These are phyloP conservation scores for Saccharomycopsis vini DNA, from an alignment of 805 yeast species.

Conservation along the genomic window DNA sequence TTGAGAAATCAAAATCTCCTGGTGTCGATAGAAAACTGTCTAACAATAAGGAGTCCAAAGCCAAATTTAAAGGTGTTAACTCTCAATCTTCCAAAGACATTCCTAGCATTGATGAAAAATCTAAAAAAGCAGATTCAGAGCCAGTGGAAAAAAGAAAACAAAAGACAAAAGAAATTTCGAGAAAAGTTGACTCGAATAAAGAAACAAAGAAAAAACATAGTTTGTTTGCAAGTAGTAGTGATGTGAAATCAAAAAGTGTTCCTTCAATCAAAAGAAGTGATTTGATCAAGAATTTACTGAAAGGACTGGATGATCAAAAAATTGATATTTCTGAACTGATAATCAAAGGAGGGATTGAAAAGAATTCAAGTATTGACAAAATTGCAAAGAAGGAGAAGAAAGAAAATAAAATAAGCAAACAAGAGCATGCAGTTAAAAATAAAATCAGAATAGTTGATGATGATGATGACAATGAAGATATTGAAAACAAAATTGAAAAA, in stretches of 20 bases:
- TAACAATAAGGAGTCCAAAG: too few species aligned
- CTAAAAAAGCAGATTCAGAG: not conserved
- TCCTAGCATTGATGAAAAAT: slow-evolving; percentile 1
- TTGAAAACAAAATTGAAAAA: too few species aligned
- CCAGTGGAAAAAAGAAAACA: slow-evolving; percentile 4
- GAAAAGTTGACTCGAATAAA: slow-evolving; percentile 5
- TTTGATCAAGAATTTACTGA: slow-evolving; percentile 6
- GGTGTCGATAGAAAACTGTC: too few species aligned
- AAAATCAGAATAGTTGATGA: slow-evolving; percentile 2
- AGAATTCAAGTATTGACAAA: not conserved
- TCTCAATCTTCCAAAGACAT: not conserved
- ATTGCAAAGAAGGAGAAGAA: not conserved
- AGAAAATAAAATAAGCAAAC: not conserved
- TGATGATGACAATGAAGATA: too few species aligned
- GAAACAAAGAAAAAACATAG: slow-evolving; percentile 16
- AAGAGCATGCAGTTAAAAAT: not conserved
- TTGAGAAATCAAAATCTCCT: too few species aligned
- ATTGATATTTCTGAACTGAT: too few species aligned
- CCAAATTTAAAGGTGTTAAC: not conserved
- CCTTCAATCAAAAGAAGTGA: slow-evolving; percentile 12
- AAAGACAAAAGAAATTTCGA: slow-evolving; percentile 8
- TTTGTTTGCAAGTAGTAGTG: slow-evolving; percentile 8
- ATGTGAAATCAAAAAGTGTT: not conserved
- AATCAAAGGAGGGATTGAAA: not conserved
- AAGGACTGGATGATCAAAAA: not conserved